Base-by-base conservation (phyloP, 2,329 filamentous ascomycete genomes). In the Xylariaceae sp. region DNA sequence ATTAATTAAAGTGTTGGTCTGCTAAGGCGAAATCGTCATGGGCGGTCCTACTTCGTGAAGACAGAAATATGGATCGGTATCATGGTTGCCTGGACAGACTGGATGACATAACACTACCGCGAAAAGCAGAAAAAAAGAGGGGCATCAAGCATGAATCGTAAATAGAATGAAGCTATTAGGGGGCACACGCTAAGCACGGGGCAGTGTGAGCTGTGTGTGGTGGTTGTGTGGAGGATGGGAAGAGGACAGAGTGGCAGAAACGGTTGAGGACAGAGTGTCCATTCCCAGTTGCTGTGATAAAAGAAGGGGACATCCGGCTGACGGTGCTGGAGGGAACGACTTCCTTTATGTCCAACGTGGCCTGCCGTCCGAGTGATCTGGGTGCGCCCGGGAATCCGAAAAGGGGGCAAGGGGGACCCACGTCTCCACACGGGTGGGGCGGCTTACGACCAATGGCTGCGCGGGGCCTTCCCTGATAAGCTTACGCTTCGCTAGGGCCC, bases 11-110 rank as follows among this genome's bases (percentile, higher is more conserved):
- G 23, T 30, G 23, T 30, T 30, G 23, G 5, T 30, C 23, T 30
- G 23, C 23, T 30, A 30, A 30, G 23, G 23, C 23, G 11, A 35
- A 15, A 23, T 5, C 49, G 49, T 30, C 30, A 71, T 69, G 73
- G 17, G 17, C 10, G 70, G 71, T 69, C 72, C 65, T 71, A 73
- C 73, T 72, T 74, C 73, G 67, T 71, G 73, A 72, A 70, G 11
- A 3, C 13, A 65, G 71, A 66, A 72, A 41, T 41, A 41, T 30
- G 23, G 23, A 52, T 45, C 58, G 55, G 55, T 56, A 65, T 59
- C 60, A 60, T 61, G 59, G 56, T 49, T 64, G 59, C 57, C 61
- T 62, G 52, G 7, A 23, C 55, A 58, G 58, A 37, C 61, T 55
- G 41, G n/a, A 37, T 49, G 47, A 49, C 18, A 41, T 41, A 10